Base-by-base conservation (phyloP, 1,284 basidiomycete species). In the Somion occarium region DNA sequence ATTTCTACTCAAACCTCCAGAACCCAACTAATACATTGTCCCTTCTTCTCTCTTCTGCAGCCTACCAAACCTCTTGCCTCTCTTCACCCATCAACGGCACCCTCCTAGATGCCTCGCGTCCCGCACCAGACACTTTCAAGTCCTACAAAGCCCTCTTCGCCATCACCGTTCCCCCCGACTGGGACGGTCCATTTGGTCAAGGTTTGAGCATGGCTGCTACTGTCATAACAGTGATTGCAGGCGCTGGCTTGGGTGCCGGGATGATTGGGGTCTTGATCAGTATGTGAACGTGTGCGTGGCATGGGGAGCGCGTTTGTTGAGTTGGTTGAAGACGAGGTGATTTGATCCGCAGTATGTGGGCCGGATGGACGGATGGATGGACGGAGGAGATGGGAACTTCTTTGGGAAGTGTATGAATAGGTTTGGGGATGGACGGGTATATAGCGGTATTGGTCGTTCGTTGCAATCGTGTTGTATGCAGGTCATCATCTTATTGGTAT, bases 181-280 rank as follows among this genome's bases (percentile, higher is more conserved):
- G 83, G 84, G 73, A 85, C 56, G 84, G 85, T 1, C 81, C 81
- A 4, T 69, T 72, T 48, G 76, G 71, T 15, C 65, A 70, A 15
- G 62, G 69, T 23, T 68, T 88, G 55, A 65, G 59, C 65, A 69
- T 53, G 15, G 65, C 30, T 57, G 70, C 65, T 18, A 78, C 74
- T 1, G 71, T 72, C 22, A 56, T 85, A 39, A 66, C 71, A 12
- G 73, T 83, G 19, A 66, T 65, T n/a, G 61, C 72, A n/a, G 77
- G 72, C 7, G 60, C 62, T 2, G 9, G 79, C n/a, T 63, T 85
- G 9, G 78, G 76, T 4, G 52, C 68, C 15, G 71, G 72, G 47
- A 67, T 71, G 5, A 58, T 85, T 23, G 56, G 72, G 20, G 61
- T 85, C 34, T 59, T 85, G 61, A 76, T 73, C 34, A 81, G 73